These are phyloP conservation scores for Saccharomycopsis schoenii DNA, from an alignment of 805 yeast species.

Conservation along the genomic window DNA sequence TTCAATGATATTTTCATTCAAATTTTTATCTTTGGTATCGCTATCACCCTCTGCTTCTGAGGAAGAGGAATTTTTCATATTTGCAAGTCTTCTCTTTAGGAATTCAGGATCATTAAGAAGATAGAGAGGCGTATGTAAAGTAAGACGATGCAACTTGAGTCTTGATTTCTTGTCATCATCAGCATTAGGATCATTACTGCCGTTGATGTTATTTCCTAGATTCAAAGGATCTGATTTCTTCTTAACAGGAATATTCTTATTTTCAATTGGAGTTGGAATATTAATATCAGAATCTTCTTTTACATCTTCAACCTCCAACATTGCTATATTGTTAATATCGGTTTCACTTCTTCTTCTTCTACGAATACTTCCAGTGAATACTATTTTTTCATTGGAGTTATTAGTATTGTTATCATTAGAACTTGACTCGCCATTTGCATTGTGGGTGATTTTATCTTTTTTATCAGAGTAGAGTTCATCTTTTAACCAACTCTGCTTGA, in stretches of 20 bases:
- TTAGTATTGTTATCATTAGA: neutral
- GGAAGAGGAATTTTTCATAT: neutral
- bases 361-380: neutral
- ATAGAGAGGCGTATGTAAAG: conserved; percentile 14
- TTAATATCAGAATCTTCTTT: neutral
- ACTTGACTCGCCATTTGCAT: neutral
- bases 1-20: neutral
- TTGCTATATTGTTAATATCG: conserved; percentile 13
- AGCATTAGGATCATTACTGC: neutral
- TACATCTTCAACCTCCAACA: conserved; percentile 9
- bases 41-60: neutral
- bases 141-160: conserved; percentile 4
- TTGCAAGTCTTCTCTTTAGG: neutral
- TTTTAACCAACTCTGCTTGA: conserved; percentile 17
- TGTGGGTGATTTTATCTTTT: neutral
- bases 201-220: neutral
- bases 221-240: neutral
- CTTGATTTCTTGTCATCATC: conserved; percentile 1
- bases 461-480: conserved; percentile 13
- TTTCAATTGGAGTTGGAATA: neutral
- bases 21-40: neutral
- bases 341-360: conserved; percentile 12
- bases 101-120: conserved; percentile 2
- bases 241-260: neutral
- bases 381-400: neutral